Conservation (phyloP, 805 yeast genomes). For the Metschnikowia amazonensis region DNA sequence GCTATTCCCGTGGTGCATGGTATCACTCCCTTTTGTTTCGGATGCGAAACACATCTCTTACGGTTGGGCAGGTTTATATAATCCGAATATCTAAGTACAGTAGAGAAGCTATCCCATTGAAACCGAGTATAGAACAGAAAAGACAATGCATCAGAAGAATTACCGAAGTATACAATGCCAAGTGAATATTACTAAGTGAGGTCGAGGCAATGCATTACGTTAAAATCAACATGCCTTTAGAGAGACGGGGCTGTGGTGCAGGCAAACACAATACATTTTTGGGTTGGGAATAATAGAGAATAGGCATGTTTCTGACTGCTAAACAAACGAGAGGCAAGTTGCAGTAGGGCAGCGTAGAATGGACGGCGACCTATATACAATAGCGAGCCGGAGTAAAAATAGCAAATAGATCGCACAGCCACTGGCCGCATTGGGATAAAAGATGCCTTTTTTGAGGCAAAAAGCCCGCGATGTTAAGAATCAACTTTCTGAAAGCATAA, state of each 20-base stretch:
- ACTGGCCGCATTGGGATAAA: conserved; percentile 3
- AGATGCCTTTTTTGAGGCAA: neutral
- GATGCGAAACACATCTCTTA: conserved; percentile 1
- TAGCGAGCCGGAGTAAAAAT: neutral
- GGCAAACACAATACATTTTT: neutral
- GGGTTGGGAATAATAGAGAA: neutral
- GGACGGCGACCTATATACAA: neutral
- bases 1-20: neutral
- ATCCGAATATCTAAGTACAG: no score
- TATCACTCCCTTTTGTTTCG: neutral
- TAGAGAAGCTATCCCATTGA: neutral
- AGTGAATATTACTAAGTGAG: neutral
- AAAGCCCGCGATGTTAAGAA: neutral
- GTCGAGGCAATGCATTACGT: neutral
- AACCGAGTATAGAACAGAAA: neutral
- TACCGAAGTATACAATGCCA: neutral
- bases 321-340: neutral
- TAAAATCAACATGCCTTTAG: neutral
- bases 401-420: conserved; percentile 4
- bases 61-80: neutral
- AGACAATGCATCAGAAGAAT: neutral
- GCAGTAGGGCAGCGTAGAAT: neutral
- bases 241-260: neutral
- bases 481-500: neutral
- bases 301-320: no score